A percentile compares a stretch with the other conserved stretches of the same genome.
These are phyloP conservation scores for Phytophthora tentaculata DNA, from an alignment of 352 stramenopile genomes.

Conservation along the genomic window DNA sequence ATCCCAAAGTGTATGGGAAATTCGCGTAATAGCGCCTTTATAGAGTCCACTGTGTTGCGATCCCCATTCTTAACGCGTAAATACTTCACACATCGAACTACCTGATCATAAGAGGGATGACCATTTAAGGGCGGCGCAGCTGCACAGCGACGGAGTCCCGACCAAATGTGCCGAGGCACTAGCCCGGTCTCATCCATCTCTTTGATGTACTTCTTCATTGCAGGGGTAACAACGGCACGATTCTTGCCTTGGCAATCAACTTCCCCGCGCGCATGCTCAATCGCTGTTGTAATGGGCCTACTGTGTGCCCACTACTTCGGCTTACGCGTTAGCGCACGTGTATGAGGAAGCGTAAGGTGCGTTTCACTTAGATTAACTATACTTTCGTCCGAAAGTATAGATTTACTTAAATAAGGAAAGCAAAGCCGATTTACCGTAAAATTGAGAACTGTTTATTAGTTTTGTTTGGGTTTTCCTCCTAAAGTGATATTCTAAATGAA, in stretches of 20 bases:
- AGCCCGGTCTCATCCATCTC: not conserved
- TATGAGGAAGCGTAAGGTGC: too few relatives aligned
- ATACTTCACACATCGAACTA: not conserved
- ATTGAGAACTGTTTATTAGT: too few relatives aligned
- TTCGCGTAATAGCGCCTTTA: not conserved
- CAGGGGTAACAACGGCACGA: not conserved
- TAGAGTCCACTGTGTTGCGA: not conserved
- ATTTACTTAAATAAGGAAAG: too few relatives aligned
- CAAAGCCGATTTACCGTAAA: too few relatives aligned
- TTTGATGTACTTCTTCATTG: not conserved
- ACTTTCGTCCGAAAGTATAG: too few relatives aligned
- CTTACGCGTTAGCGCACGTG: too few relatives aligned
- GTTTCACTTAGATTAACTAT: too few relatives aligned
- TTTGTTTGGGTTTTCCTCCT: too few relatives aligned
- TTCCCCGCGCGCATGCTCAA: not conserved
- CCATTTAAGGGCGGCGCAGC: not conserved
- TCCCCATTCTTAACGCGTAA: not conserved
- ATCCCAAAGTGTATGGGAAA: not conserved
- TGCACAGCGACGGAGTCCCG: not conserved
- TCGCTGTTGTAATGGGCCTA: too few relatives aligned
- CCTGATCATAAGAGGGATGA: not conserved
- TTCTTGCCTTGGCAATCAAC: not conserved
- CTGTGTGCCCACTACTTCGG: too few relatives aligned
- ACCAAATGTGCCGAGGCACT: not conserved
- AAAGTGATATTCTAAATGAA: too few relatives aligned